Evolutionary conservation across 1,284 basidiomycete species (phyloP), one percentile per base, ranked within the genome.

Genomic region (Boletus smithii): DNA sequence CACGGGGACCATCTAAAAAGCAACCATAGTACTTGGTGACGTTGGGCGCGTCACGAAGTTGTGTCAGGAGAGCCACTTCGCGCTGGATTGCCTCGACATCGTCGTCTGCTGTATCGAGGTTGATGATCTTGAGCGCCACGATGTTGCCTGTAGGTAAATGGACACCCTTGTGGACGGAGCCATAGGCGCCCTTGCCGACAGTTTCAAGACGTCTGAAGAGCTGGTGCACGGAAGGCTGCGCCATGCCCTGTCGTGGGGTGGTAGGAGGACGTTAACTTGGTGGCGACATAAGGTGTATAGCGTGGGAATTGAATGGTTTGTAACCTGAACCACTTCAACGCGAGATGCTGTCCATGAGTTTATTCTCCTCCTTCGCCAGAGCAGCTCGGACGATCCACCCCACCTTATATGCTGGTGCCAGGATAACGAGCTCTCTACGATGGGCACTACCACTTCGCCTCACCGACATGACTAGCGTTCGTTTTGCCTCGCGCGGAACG

Each of bases 111-210:
- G 91, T 97, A 70, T 99, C 97, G 53, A 99, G 85, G 67, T 99
- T 93, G 73, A 99, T 97, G 65, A 99, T 95, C 73, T 99, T 97
- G 70, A 97, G 84, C 13, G 93, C 95, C 14, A 97, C 91, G 42
- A 93, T 77, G 45, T 91, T 88, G 14, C 91, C 88, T 0, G 90
- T 85, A 1, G 85, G 79, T 36, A 90, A 76, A 58, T 97, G 89
- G 48, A 85, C 73, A n/a, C 91, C 94, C 64, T 89, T 91, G 73
- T 95, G 91, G n/a, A 97, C 94, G 8, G 91, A 91, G 42, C 94
- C 94, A 70, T 95, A 97, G 6, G 92, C 91, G 52, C 94, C 94
- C 69, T 92, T 94, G n/a, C 94, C 94, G 32, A 91, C 76, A 30
- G 86, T 83, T 62, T 91, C 87, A 18, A 88, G 75, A 63, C 84